These are phyloP conservation scores for Salix arbutifolia DNA, from an alignment of 345 rosid species.

Conservation along the genomic window DNA sequence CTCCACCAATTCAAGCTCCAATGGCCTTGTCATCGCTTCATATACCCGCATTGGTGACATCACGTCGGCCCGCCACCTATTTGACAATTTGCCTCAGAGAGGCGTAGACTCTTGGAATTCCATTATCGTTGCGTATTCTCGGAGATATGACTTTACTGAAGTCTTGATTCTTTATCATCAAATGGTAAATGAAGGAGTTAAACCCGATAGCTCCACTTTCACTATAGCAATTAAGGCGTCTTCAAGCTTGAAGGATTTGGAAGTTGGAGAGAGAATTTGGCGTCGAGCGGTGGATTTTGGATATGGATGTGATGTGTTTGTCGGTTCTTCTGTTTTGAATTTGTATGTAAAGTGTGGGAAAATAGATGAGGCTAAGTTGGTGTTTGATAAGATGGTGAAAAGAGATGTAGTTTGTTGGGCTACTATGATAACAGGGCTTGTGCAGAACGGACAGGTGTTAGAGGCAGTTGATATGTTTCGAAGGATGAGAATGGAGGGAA, in stretches of 20 bases:
- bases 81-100: constrained; percentile 52
- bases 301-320: constrained; percentile 59
- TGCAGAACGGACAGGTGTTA: constrained; percentile 32
- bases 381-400: constrained; percentile 51
- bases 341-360: constrained; percentile 53
- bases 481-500: constrained; percentile 58
- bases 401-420: constrained; percentile 69
- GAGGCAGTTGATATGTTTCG: constrained; percentile 50
- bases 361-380: constrained; percentile 44
- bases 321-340: constrained; percentile 68
- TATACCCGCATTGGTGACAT: constrained; percentile 36
- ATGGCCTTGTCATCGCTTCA: constrained; percentile 27
- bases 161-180: constrained; percentile 46
- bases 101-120: constrained; percentile 50
- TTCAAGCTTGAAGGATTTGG: constrained; percentile 36
- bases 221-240: constrained; percentile 70
- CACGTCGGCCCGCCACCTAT: constrained; percentile 45
- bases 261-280: constrained; percentile 55
- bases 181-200: constrained; percentile 47
- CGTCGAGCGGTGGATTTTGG: constrained; percentile 49
- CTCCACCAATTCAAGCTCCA: constrained; percentile 21
- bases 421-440: constrained; percentile 65
- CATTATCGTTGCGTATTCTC: constrained; percentile 53
- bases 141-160: constrained; percentile 31
- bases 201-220: constrained; percentile 72